A percentile compares a stretch with the other conserved stretches of the same genome.
Conservation (phyloP, 2,329 filamentous ascomycete species). For the Nemania abortiva region DNA sequence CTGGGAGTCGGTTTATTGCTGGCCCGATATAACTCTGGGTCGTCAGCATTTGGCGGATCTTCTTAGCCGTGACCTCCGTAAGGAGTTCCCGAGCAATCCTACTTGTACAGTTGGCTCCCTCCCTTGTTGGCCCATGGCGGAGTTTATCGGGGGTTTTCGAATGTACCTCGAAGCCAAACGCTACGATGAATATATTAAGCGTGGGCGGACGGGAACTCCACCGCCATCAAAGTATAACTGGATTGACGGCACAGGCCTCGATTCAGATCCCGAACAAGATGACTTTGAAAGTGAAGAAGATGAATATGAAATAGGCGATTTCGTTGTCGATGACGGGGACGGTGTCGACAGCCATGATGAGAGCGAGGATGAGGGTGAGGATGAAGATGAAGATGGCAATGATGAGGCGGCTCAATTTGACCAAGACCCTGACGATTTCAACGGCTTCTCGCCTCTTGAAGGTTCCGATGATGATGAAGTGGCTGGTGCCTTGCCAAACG, state of each 20-base stretch:
- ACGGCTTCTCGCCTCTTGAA: slow-evolving; percentile 46
- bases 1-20: slow-evolving; percentile 47
- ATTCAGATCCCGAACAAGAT: not conserved
- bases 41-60: not conserved
- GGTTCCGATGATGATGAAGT: slow-evolving; percentile 29
- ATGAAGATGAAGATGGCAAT: slow-evolving; percentile 27
- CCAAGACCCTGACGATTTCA: slow-evolving; percentile 39
- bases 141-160: not conserved
- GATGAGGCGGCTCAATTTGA: slow-evolving; percentile 22
- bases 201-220: slow-evolving; percentile 1
- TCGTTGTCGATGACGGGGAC: slow-evolving; percentile 42
- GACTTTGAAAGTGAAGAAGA: slow-evolving; percentile 29
- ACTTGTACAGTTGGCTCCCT: not conserved
- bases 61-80: slow-evolving; percentile 1
- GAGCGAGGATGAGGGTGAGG: not conserved
- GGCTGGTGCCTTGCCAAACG: slow-evolving; percentile 25
- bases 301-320: slow-evolving; percentile 45
- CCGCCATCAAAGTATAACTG: too few species aligned
- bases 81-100: not conserved
- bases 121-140: slow-evolving; percentile 27
- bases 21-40: slow-evolving; percentile 47
- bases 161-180: slow-evolving; percentile 25
- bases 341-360: slow-evolving; percentile 44
- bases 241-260: too few species aligned
- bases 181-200: slow-evolving; percentile 25